A percentile compares a stretch with the other conserved stretches of the same genome.
Conservation (phyloP, 208 protist genomes). For the Porcisia hertigi region DNA sequence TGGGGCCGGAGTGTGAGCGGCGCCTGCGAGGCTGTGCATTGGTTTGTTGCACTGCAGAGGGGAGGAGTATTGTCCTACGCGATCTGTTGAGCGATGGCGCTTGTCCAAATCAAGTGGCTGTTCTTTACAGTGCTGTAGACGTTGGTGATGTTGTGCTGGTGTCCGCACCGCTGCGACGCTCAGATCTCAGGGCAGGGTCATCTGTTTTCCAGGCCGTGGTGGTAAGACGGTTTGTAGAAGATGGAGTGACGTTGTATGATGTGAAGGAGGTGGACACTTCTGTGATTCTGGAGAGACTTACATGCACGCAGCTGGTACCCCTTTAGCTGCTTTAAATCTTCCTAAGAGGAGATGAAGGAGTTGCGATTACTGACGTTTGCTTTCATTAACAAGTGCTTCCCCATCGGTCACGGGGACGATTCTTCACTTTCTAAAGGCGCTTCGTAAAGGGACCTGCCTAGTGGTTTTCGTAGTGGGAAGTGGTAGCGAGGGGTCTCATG, state of each 20-base stretch:
- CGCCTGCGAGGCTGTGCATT: slow-evolving; percentile 39
- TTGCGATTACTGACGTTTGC: not conserved
- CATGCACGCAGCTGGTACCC: slow-evolving; percentile 50
- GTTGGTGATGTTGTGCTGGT: slow-evolving; percentile 56
- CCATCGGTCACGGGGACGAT: not conserved
- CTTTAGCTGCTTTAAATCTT: slow-evolving; percentile 27
- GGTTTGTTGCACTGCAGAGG: slow-evolving; percentile 25
- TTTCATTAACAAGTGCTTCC: too few species aligned
- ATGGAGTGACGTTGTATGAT: slow-evolving; percentile 45
- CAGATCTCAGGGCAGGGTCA: not conserved
- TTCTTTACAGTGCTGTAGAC: slow-evolving; percentile 43
- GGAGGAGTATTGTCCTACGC: slow-evolving; percentile 16
- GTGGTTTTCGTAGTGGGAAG: not conserved
- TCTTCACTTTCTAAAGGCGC: not conserved
- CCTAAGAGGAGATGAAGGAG: slow-evolving; percentile 2
- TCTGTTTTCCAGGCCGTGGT: slow-evolving; percentile 44
- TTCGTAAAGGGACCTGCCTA: not conserved
- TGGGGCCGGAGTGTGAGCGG: slow-evolving; percentile 32
- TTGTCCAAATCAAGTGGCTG: slow-evolving; percentile 29
- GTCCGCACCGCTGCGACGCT: slow-evolving; percentile 9
- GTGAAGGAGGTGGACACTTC: slow-evolving; percentile 36
- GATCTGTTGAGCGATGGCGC: slow-evolving; percentile 17
- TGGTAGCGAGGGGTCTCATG: not conserved
- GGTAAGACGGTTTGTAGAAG: slow-evolving; percentile 25
- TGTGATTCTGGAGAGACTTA: slow-evolving; percentile 35